Evolutionary conservation across 148 eudicot species (phyloP).

Genomic region (Rhododendron kiyosumense): DNA sequence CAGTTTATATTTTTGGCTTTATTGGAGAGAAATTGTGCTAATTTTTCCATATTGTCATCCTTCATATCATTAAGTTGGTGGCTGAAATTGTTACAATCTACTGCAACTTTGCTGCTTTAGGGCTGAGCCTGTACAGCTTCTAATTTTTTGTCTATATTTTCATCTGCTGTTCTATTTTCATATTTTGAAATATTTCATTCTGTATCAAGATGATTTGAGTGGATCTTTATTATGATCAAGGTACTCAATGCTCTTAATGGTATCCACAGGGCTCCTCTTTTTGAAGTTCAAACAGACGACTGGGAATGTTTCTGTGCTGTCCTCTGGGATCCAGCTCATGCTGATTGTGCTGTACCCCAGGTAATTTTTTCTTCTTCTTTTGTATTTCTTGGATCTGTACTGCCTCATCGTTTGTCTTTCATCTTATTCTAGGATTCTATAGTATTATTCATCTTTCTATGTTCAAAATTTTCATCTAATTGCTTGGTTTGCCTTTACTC

Average conservation of each 20-base stretch:
- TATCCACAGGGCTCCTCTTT: conserved; percentile 84
- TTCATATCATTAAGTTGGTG: neutral
- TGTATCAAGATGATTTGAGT: neutral
- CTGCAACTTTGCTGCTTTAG: neutral
- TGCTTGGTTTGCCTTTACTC: neutral
- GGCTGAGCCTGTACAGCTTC: neutral
- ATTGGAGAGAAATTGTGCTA: neutral
- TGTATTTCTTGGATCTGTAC: neutral
- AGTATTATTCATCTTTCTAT: neutral
- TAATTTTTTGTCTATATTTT: neutral
- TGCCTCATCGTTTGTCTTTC: neutral
- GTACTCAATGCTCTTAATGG: conserved; percentile 16
- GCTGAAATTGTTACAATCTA: neutral
- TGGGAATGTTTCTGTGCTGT: conserved; percentile 89
- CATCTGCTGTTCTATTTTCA: neutral
- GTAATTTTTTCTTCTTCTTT: conserved; percentile 24
- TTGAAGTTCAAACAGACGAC: conserved; percentile 85
- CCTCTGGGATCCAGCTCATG: conserved; percentile 82
- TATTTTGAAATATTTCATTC: neutral
- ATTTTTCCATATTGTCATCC: neutral
- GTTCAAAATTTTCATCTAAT: neutral
- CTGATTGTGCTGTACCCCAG: conserved; percentile 97
- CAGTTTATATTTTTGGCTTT: neutral
- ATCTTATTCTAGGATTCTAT: neutral
- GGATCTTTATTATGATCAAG: neutral